Conservation (phyloP, 345 rosid genomes). For the Crucihimalaya himalaica region DNA sequence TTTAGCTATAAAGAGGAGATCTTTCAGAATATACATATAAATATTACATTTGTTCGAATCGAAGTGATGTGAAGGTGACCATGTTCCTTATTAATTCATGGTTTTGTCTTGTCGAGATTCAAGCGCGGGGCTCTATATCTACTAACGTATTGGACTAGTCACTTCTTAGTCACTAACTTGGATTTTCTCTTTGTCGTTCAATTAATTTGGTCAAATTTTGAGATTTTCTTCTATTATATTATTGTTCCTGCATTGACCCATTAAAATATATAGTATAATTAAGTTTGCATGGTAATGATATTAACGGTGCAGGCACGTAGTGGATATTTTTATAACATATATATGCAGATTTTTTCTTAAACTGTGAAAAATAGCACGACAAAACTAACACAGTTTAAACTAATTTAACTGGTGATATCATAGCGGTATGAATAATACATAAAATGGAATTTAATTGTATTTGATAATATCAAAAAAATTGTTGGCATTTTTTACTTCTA, state of each 20-base stretch:
- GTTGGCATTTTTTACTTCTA: no score
- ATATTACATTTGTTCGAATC: slow-evolving; percentile 30
- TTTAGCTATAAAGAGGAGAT: slow-evolving; percentile 23
- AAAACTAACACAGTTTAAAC: neutral
- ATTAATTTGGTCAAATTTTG: slow-evolving; percentile 17
- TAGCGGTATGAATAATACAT: neutral
- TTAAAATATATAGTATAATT: no score
- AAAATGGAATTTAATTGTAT: neutral
- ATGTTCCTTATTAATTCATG: slow-evolving; percentile 38
- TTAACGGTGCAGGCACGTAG: neutral
- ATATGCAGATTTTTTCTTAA: no score
- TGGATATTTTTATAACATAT: neutral
- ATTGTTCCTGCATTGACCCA: slow-evolving; percentile 23
- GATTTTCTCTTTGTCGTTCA: slow-evolving; percentile 21
- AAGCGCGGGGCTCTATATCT: slow-evolving; percentile 45
- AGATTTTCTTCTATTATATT: slow-evolving; percentile 2
- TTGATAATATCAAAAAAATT: no score
- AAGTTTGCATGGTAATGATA: neutral
- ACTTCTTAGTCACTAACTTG: slow-evolving; percentile 34
- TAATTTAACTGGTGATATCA: neutral
- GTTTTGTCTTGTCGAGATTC: slow-evolving; percentile 44
- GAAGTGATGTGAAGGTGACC: slow-evolving; percentile 46
- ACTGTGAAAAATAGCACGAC: neutral
- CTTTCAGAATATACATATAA: neutral
- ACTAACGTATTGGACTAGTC: slow-evolving; percentile 34